These are phyloP conservation scores for Limnomonas spitsbergensis DNA, from an alignment of 139 green algal genomes.

Conservation along the genomic window DNA sequence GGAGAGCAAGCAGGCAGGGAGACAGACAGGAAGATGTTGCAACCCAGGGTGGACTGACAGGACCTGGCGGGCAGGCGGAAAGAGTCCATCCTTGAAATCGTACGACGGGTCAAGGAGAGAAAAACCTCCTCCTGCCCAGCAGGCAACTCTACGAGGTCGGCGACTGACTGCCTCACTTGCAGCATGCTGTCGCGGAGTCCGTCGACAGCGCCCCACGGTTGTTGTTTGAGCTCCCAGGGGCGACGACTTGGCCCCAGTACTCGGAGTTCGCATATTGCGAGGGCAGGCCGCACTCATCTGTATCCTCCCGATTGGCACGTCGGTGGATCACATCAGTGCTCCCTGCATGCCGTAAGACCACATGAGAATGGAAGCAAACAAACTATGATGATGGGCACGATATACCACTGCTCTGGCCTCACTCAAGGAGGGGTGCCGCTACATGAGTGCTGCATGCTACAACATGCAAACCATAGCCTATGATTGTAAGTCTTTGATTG, in stretches of 20 bases:
- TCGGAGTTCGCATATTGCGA: neutral
- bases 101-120: no score
- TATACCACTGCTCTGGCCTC: no score
- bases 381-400: no score
- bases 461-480: no score
- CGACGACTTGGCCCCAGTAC: conserved; percentile 1
- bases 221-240: neutral
- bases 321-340: no score
- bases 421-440: no score
- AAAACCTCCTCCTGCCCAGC: no score
- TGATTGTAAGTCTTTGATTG: no score
- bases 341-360: no score
- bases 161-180: neutral
- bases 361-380: no score
- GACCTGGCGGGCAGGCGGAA: neutral
- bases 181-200: conserved; percentile 4
- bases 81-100: neutral
- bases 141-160: no score
- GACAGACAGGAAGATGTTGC: neutral
- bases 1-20: neutral
- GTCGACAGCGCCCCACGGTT: conserved; percentile 17
- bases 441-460: no score
- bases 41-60: neutral
- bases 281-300: neutral
- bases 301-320: neutral